Conservation (phyloP, 2,329 filamentous ascomycete species). For the Pyrenophora teres region DNA sequence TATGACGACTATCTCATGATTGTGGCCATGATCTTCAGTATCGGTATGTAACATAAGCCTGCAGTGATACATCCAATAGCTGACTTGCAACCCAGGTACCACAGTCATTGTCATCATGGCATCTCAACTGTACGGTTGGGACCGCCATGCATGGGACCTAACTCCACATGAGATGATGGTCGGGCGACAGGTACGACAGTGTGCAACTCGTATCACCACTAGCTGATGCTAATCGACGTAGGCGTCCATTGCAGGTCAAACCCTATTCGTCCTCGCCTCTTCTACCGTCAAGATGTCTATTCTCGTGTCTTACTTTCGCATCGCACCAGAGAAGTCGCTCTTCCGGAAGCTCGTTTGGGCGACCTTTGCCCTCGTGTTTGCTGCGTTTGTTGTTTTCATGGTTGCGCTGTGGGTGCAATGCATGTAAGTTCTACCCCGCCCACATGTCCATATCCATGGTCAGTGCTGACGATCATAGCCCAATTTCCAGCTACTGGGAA, state of each 20-base stretch:
- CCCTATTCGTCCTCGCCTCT: slow-evolving; percentile 47
- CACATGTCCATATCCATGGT: neutral
- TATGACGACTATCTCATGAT: slow-evolving; percentile 49
- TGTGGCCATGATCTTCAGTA: slow-evolving; percentile 38
- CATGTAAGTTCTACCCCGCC: slow-evolving; percentile 32
- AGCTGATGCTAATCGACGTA: slow-evolving; percentile 29
- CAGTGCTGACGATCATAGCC: slow-evolving; percentile 42
- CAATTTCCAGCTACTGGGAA: slow-evolving; percentile 53
- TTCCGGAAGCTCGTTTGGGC: slow-evolving; percentile 47
- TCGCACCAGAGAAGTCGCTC: slow-evolving; percentile 46
- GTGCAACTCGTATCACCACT: slow-evolving; percentile 22
- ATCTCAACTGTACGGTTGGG: slow-evolving; percentile 46
- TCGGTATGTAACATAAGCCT: slow-evolving; percentile 4
- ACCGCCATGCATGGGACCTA: slow-evolving; percentile 47
- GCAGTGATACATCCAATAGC: neutral
- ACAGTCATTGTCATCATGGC: slow-evolving; percentile 26
- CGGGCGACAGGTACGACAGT: slow-evolving; percentile 40
- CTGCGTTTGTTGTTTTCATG: slow-evolving; percentile 43
- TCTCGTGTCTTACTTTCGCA: slow-evolving; percentile 47
- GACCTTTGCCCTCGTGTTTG: slow-evolving; percentile 42
- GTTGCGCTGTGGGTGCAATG: slow-evolving; percentile 47
- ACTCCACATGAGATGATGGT: slow-evolving; percentile 34
- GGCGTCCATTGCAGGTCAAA: slow-evolving; percentile 47
- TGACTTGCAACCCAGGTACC: slow-evolving; percentile 1
- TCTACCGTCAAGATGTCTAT: slow-evolving; percentile 48